These are phyloP conservation scores for Maudiozyma bulderi DNA, from an alignment of 805 yeast genomes.

Conservation along the genomic window DNA sequence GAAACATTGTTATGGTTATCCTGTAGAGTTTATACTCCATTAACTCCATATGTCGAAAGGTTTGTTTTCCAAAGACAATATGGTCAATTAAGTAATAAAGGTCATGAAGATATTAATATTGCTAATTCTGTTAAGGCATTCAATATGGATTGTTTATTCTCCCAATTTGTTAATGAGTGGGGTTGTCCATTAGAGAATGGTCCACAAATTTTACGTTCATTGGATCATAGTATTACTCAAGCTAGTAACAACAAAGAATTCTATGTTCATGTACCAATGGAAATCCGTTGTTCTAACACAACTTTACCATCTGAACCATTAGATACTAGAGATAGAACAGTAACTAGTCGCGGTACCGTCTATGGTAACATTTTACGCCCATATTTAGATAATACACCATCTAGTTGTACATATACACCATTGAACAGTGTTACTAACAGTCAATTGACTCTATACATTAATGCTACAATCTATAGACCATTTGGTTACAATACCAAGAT, in stretches of 20 bases:
- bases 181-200: slow-evolving; percentile 83
- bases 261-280: slow-evolving; percentile 91
- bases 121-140: slow-evolving; percentile 78
- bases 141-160: slow-evolving; percentile 90
- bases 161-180: slow-evolving; percentile 95
- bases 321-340: slow-evolving; percentile 44
- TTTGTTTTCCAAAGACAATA: slow-evolving; percentile 82
- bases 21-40: slow-evolving; percentile 58
- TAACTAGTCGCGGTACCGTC: slow-evolving; percentile 62
- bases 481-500: slow-evolving; percentile 66
- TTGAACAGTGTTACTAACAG: slow-evolving; percentile 43
- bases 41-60: slow-evolving; percentile 77
- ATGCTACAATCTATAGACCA: slow-evolving; percentile 96
- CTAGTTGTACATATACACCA: slow-evolving; percentile 43
- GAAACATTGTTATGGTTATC: slow-evolving; percentile 72
- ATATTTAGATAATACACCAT: slow-evolving; percentile 70
- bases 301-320: slow-evolving; percentile 36
- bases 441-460: slow-evolving; percentile 76
- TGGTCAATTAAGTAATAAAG: slow-evolving; percentile 60
- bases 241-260: slow-evolving; percentile 56
- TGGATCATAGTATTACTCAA: slow-evolving; percentile 48
- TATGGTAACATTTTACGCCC: slow-evolving; percentile 81
- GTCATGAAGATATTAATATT: slow-evolving; percentile 54
- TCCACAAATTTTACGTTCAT: slow-evolving; percentile 54
- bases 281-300: slow-evolving; percentile 86